Base-by-base conservation (phyloP, 2,329 filamentous ascomycete species). In the Colletotrichum zoysiae region DNA sequence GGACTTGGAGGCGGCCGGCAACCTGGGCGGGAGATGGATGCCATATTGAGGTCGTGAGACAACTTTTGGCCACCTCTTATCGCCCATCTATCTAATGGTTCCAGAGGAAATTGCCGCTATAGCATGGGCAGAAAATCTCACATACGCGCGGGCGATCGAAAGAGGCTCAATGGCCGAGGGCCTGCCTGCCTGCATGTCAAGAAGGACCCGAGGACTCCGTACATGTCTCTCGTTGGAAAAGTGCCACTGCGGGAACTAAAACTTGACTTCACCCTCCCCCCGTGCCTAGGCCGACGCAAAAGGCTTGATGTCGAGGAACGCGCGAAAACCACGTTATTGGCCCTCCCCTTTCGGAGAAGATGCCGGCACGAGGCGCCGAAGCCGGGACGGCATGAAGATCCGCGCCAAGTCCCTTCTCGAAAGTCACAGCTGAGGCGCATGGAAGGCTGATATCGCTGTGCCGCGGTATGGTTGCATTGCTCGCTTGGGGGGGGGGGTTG, bases 401-500 rank as follows among this genome's bases (percentile, higher is more conserved):
- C 5, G 16, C 50, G 33, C 68, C 62, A 62, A 58, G 18, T 46
- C 51, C 23, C 42, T 71, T 71, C 64, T 71, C 64, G 64, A 71
- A 71, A 71, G 64, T 40, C 48, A 46, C 66, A 57, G 63, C 56
- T 40, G 38, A 14, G 38, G 38, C 11, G 38, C 38, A 11, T 40
- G 12, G 38, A 40, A 40, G 9, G 14, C 40, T 42, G 40, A 42
- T 42, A 18, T 42, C 67, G 57, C 35, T 44, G 40, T 53, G n/a
- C 44, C 38, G 59, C 42, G 44, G 26, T 20, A 20, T 38, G 20
- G 26, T 50, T 30, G 9, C 30, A 16, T 18, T 44, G 42, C 44
- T 12, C 20, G 20, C n/a, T 18, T 18, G 63, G 63, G 23, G 12
- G 20, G 11, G 63, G 63, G 23, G 12, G 20, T 23, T 42, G 26